These are phyloP conservation scores for Saksenaea oblongispora DNA, from an alignment of 371 early-diverging fungal species.

Conservation along the genomic window DNA sequence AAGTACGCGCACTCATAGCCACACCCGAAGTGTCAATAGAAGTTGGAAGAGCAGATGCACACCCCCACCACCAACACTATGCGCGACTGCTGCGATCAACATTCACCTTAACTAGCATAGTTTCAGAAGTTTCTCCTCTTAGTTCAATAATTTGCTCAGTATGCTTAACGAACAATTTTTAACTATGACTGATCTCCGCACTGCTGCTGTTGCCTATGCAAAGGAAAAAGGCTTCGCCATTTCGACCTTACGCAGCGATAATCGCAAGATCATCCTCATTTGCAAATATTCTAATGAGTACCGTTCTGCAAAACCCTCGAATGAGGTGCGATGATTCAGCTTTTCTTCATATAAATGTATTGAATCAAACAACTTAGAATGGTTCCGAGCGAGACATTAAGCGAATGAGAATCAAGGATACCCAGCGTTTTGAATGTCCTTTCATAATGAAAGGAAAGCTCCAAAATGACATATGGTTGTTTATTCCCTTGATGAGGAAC, in stretches of 20 bases:
- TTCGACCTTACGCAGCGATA: background rate
- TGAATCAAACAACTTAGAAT: no score
- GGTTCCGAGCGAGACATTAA: background rate
- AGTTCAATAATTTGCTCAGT: no score
- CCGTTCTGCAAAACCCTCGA: no score
- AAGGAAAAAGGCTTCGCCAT: no score
- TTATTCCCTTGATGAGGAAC: background rate
- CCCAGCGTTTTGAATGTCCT: background rate
- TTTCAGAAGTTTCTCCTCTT: no score
- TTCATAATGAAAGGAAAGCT: background rate
- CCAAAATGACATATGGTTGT: background rate
- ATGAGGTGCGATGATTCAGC: background rate
- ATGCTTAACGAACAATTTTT: background rate
- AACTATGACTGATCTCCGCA: background rate
- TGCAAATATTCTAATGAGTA: background rate
- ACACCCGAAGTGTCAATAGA: no score
- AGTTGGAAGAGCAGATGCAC: no score
- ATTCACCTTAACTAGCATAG: no score
- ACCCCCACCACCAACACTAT: no score
- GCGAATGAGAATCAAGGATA: background rate
- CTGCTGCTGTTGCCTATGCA: background rate
- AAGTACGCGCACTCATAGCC: no score
- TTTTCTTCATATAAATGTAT: no score
- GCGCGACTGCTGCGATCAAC: no score
- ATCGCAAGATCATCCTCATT: background rate